Percentiles rank a stretch among this genome's conserved stretches.
Evolutionary conservation across 345 rosid genomes (phyloP).

Genomic region (Orychophragmus violaceus): DNA sequence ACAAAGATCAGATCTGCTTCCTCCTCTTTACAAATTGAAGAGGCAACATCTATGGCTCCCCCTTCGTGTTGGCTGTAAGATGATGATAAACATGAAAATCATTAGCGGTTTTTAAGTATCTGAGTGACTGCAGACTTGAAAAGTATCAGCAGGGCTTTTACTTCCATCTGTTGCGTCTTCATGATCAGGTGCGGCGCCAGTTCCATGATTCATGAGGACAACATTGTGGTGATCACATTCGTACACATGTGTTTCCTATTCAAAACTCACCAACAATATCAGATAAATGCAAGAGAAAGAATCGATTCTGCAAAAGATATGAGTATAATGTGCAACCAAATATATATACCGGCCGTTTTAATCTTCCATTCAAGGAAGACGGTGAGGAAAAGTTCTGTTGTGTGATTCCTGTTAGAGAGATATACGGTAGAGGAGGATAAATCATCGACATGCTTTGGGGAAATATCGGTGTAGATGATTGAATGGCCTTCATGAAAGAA

Average conservation of each 20-base stretch:
- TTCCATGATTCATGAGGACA: slow-evolving; percentile 58
- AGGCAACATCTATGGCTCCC: neutral
- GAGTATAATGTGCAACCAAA: slow-evolving; percentile 14
- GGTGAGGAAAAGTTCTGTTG: slow-evolving; percentile 42
- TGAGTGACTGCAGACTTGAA: neutral
- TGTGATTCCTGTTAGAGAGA: slow-evolving; percentile 35
- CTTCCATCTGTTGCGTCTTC: neutral
- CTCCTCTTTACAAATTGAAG: neutral
- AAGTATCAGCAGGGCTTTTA: neutral
- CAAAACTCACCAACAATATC: neutral
- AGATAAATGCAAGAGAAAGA: slow-evolving; percentile 5
- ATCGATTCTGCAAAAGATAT: neutral
- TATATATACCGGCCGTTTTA: slow-evolving; percentile 55
- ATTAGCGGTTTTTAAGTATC: neutral
- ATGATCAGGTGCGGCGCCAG: slow-evolving; percentile 25
- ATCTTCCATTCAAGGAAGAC: no score
- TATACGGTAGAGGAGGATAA: slow-evolving; percentile 53
- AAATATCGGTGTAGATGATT: slow-evolving; percentile 44
- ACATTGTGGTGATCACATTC: slow-evolving; percentile 69
- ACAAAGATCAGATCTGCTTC: slow-evolving; percentile 8
- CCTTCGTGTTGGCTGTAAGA: slow-evolving; percentile 1
- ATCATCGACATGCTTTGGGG: slow-evolving; percentile 45
- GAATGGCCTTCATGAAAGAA: slow-evolving; percentile 43
- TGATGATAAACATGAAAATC: neutral
- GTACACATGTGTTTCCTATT: slow-evolving; percentile 49